Conservation (phyloP, 129 eudicot species). For the sunflower (Helianthus annuus) region DNA sequence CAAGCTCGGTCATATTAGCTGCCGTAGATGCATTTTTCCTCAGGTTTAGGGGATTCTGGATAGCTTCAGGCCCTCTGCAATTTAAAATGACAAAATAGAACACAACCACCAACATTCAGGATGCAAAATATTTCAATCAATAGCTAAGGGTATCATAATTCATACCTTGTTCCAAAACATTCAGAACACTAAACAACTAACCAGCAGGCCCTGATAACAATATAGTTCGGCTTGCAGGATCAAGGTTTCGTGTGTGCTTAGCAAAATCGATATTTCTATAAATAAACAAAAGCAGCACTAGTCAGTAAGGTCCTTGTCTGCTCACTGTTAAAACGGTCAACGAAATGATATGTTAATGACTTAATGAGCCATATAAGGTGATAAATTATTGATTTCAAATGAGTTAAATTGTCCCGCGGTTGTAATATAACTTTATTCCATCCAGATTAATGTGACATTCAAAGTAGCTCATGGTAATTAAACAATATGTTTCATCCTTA, state of each 20-base stretch:
- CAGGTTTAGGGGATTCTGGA: conserved; percentile 53
- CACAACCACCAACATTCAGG: not conserved
- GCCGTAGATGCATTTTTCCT: conserved; percentile 80
- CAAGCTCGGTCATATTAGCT: conserved; percentile 57
- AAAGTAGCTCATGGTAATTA: not conserved
- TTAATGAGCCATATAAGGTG: not conserved
- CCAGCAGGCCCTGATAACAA: no score
- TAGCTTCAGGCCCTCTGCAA: conserved; percentile 57
- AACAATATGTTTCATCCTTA: not conserved
- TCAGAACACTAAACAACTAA: conserved; percentile 39
- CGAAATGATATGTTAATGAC: conserved; percentile 21
- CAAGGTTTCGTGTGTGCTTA: conserved; percentile 81
- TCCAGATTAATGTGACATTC: not conserved
- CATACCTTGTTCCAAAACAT: conserved; percentile 66
- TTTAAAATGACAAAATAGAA: conserved; percentile 12
- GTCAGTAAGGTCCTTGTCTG: conserved; percentile 82
- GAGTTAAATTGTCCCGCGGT: not conserved
- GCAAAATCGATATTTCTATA: conserved; percentile 68
- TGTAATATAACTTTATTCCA: not conserved
- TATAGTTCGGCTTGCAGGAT: conserved; percentile 97
- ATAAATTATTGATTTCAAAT: not conserved
- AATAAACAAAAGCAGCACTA: conserved; percentile 82
- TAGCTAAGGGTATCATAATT: not conserved
- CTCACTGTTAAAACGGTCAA: conserved; percentile 54
- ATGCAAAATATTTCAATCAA: not conserved